Evolutionary conservation across 345 rosid species (phyloP).

Genomic region (Corymbia maculata): DNA sequence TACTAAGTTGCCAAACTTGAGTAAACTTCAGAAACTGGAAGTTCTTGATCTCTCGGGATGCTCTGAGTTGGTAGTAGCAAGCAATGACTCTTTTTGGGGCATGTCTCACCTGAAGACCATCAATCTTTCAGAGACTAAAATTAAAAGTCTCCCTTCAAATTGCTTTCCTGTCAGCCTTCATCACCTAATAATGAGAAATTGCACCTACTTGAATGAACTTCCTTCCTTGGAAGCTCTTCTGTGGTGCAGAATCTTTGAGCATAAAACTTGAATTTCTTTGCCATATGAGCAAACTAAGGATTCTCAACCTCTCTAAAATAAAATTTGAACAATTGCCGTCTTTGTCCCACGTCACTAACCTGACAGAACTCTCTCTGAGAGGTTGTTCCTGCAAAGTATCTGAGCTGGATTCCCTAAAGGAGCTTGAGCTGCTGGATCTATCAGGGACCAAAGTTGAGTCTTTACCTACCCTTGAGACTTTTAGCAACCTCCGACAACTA

Average conservation of each 20-base stretch:
- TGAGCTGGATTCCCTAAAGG: neutral
- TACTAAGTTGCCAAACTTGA: neutral
- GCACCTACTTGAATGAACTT: neutral
- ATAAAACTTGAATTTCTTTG: neutral
- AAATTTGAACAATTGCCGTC: neutral
- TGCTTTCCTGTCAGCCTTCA: neutral
- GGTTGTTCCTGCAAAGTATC: neutral
- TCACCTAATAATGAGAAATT: constrained; percentile 2
- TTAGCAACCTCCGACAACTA: neutral
- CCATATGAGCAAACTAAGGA: neutral
- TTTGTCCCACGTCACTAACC: neutral
- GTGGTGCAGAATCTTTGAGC: neutral
- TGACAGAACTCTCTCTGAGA: neutral
- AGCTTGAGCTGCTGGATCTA: neutral
- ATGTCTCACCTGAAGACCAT: neutral
- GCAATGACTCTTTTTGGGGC: neutral
- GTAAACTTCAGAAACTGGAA: neutral
- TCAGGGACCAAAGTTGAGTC: neutral
- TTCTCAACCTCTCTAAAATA: constrained; percentile 2
- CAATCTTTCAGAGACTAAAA: neutral
- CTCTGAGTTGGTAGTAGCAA: neutral
- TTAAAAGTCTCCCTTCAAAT: neutral
- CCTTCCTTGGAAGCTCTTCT: neutral
- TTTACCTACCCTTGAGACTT: neutral
- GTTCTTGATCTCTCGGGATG: neutral